Base-by-base conservation (phyloP, 805 yeast genomes). In the Lachancea fermentati region DNA sequence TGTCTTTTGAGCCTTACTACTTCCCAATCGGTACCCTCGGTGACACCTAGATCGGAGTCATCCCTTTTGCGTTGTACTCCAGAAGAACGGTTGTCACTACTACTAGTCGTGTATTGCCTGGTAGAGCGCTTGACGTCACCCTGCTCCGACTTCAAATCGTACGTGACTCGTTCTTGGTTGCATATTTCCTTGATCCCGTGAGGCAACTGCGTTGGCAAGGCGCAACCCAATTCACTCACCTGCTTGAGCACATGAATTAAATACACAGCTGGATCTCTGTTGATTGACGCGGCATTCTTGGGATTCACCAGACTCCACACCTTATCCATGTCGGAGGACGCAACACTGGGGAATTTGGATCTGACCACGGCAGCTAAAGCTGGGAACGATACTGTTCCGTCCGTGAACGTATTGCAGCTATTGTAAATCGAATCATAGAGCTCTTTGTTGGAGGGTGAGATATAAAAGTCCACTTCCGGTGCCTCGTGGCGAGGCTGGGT, bases 291-390 rank as follows among this genome's bases (percentile, higher is more conserved):
- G 38, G 79, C 78, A 41, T 83, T 79, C 55, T 85, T 83, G 8
- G 98, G 97, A 56, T 93, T 93, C 39, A 93, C 95, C 43, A 93
- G 68, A 60, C 86, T 87, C 97, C 98, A 93, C 2, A 96, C 95
- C 35, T 85, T 81, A 19, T 88, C 76, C 5, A 88, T 72, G 60
- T 89, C 98, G 4, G 89, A 74, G 40, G 79, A 75, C 8, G 97
- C 96, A 9, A 93, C 85, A 45, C 77, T 77, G 25, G 65, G 61
- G 42, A 91, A 73, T 15, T 87, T 76, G 30, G 70, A 60, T 63
- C 86, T 91, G 32, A 93, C 69, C 2, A 45, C 49, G 22, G 75
- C 81, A 8, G 74, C 66, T 43, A 93, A 68, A 2, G 89, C 71
- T 30, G 81, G 81, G 57, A 84, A 91, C 26, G 80, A 71, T 32